Percentiles rank a stretch among this genome's conserved stretches.
Conservation (phyloP, 805 yeast genomes). For the Metschnikowia kunwiensis region DNA sequence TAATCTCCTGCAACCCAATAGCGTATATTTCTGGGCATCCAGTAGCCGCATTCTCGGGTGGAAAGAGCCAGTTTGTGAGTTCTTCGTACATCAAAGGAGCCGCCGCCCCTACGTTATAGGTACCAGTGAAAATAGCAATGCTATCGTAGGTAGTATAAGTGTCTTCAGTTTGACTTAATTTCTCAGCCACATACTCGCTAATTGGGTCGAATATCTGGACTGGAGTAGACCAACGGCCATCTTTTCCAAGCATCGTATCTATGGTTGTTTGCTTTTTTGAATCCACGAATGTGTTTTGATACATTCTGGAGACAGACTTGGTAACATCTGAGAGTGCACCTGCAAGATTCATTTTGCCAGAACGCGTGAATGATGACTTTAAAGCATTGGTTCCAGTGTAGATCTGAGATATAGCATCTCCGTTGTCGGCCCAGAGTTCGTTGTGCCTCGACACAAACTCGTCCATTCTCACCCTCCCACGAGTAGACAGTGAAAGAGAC, state of each 20-base stretch:
- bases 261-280: constrained; percentile 86
- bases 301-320: constrained; percentile 90
- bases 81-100: constrained; percentile 47
- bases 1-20: constrained; percentile 92
- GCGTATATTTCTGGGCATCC: constrained; percentile 74
- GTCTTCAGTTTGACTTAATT: constrained; percentile 46
- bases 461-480: constrained; percentile 12
- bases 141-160: constrained; percentile 60
- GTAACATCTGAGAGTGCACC: constrained; percentile 98
- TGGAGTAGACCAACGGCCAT: constrained; percentile 58
- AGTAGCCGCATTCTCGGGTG: constrained; percentile 44
- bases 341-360: constrained; percentile 94
- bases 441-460: constrained; percentile 17
- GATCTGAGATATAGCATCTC: constrained; percentile 63
- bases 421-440: constrained; percentile 62
- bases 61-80: constrained; percentile 78
- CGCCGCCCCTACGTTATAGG: constrained; percentile 84
- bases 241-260: constrained; percentile 79
- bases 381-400: constrained; percentile 74
- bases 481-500: not conserved
- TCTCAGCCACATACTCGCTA: constrained; percentile 73
- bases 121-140: constrained; percentile 72
- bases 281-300: constrained; percentile 94
- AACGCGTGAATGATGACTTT: constrained; percentile 89
- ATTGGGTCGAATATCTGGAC: constrained; percentile 86